Evolutionary conservation across 2,329 filamentous ascomycete species (phyloP).

Genomic region (Biscogniauxia marginata): DNA sequence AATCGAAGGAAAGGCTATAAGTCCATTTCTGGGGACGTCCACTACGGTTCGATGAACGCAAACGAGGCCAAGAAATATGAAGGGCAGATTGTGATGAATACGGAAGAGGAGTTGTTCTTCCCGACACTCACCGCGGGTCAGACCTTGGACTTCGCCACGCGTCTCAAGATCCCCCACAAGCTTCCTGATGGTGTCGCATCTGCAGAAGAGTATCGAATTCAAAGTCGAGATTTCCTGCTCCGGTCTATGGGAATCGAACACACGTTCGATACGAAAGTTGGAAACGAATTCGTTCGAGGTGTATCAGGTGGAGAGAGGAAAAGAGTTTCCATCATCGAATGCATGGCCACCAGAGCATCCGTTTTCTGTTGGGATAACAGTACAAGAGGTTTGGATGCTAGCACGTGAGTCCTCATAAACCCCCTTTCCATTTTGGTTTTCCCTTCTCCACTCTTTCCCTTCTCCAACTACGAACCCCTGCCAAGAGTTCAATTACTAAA

Average conservation of each 20-base stretch:
- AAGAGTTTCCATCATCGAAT: constrained; percentile 74
- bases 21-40: constrained; percentile 54
- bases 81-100: constrained; percentile 65
- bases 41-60: constrained; percentile 53
- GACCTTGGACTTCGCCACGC: constrained; percentile 66
- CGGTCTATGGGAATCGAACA: constrained; percentile 71
- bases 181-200: constrained; percentile 36
- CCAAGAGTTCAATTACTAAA: background rate
- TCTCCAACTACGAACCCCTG: too few relatives aligned
- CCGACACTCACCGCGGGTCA: constrained; percentile 66
- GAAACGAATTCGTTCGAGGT: constrained; percentile 62
- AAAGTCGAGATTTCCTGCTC: constrained; percentile 26
- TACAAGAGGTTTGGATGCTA: constrained; percentile 63
- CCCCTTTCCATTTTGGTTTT: too few relatives aligned
- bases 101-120: constrained; percentile 69
- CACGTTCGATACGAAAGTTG: constrained; percentile 65
- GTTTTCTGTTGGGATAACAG: constrained; percentile 73
- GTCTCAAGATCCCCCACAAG: constrained; percentile 60
- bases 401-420: constrained; percentile 40
- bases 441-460: too few relatives aligned
- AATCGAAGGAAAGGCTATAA: background rate
- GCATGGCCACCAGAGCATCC: constrained; percentile 57
- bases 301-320: constrained; percentile 67
- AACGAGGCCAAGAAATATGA: constrained; percentile 53
- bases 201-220: background rate